Evolutionary conservation across 257 asterid species (phyloP).

Genomic region (Cruciata laevipes): DNA sequence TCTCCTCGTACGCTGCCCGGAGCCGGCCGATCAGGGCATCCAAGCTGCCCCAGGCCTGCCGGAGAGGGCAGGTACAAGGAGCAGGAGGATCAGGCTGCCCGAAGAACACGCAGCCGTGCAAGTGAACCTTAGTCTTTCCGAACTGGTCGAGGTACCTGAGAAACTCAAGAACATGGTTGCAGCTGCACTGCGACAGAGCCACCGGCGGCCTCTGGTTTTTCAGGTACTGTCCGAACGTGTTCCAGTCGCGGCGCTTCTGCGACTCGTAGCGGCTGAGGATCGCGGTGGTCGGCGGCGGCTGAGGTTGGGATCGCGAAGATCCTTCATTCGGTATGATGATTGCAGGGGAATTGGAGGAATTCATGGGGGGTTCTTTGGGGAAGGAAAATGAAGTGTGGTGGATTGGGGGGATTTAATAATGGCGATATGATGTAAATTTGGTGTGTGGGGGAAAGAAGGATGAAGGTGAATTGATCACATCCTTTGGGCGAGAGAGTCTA

Average conservation of each 20-base stretch:
- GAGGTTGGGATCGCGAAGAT: slow-evolving; percentile 33
- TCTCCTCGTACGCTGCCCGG: slow-evolving; percentile 87
- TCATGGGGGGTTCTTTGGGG: slow-evolving; percentile 40
- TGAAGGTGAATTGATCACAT: slow-evolving; percentile 36
- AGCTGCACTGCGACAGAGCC: slow-evolving; percentile 52
- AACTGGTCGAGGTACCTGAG: slow-evolving; percentile 77
- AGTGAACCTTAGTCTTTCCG: slow-evolving; percentile 84
- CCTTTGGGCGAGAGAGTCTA: slow-evolving; percentile 32
- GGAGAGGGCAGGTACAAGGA: slow-evolving; percentile 80
- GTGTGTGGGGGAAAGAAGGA: slow-evolving; percentile 22
- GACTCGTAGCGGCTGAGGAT: slow-evolving; percentile 76
- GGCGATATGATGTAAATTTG: slow-evolving; percentile 14
- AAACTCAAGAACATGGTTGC: slow-evolving; percentile 80
- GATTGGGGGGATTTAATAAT: slow-evolving; percentile 16
- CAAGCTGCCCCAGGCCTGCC: slow-evolving; percentile 98
- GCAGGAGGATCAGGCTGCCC: slow-evolving; percentile 97
- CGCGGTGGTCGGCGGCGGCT: slow-evolving; percentile 21
- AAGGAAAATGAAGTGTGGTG: slow-evolving; percentile 16
- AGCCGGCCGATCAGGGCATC: slow-evolving; percentile 88
- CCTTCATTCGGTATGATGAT: slow-evolving; percentile 26
- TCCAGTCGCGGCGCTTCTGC: slow-evolving; percentile 86
- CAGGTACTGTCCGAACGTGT: slow-evolving; percentile 82
- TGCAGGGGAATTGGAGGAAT: slow-evolving; percentile 22
- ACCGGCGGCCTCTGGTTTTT: slow-evolving; percentile 76
- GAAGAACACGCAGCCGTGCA: slow-evolving; percentile 67